Evolutionary conservation across 148 eudicot genomes (phyloP), one percentile per base, ranked within the genome.

Genomic region (Suaeda aralocaspica): DNA sequence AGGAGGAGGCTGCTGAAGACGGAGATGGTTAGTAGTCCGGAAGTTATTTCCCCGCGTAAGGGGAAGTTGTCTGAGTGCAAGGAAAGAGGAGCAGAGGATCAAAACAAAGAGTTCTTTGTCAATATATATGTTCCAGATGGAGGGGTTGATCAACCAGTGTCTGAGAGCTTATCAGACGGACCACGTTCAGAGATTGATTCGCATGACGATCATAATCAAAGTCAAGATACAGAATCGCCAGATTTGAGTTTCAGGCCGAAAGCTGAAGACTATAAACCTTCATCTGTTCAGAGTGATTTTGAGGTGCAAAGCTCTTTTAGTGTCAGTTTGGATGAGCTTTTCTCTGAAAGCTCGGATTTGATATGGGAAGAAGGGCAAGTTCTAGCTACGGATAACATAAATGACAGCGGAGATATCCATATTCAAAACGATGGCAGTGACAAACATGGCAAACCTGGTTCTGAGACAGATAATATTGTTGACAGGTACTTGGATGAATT

Each of bases 351-450:
- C 68, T 79, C 83, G 18, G 88, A 85, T 39, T 82, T 87, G 83
- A 95, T 85, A 16, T 89, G 92, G 92, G 94, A 87, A 62, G 84
- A 75, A 14, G 89, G 82, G 42, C 76, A 67, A 31, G 21, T 64
- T 60, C 70, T 33, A 67, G 70, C 46, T 12, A 39, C 53, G 31
- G n/a, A 62, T 39, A 75, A 85, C 5, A 41, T 49, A 5, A 3
- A 49, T 49, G 53, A 60, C 46, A 52, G 51, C 51, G 71, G 22
- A 5, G 68, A 26, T 3, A 31, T 49, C 61, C 60, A 60, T 16
- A 14, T 42, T 24, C 72, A 74, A 61, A 58, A 55, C 22, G 77
- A 76, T 50, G 21, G 64, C 13, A 76, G 39, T 41, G 28, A 25
- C 66, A 78, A 77, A 56, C 42, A 36, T 33, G 56, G 71, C 29